Percentiles rank a stretch among this genome's conserved stretches.
Evolutionary conservation across 768 basidiomycete genomes (phyloP).

Genomic region (Suillus weaverae): DNA sequence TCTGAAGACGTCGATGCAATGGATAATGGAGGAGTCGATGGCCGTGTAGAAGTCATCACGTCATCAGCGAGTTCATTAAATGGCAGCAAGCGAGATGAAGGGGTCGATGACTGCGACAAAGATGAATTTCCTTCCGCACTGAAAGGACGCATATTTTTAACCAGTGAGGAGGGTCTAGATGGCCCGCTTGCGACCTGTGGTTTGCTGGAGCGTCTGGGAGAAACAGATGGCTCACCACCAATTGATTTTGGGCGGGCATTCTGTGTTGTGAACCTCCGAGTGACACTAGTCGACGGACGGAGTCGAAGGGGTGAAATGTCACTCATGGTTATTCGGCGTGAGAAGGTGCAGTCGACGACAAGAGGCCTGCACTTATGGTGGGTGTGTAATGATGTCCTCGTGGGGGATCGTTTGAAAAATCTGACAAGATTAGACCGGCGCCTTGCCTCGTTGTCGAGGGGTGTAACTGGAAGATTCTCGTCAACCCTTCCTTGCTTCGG

Average conservation of each 20-base stretch:
- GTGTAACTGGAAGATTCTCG: conserved; percentile 19
- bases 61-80: conserved; percentile 25
- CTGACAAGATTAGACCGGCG: conserved; percentile 37
- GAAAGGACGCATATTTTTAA: conserved; percentile 7
- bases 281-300: conserved; percentile 28
- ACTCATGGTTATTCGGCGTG: conserved; percentile 37
- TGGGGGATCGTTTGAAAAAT: conserved; percentile 39
- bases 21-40: conserved; percentile 31
- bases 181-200: conserved; percentile 19
- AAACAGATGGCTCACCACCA: conserved; percentile 28
- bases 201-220: conserved; percentile 30
- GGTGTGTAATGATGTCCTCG: conserved; percentile 32
- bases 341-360: conserved; percentile 28
- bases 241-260: conserved; percentile 27
- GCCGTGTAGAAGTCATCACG: conserved; percentile 22
- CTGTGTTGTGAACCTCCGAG: conserved; percentile 27
- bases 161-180: conserved; percentile 16
- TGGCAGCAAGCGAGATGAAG: conserved; percentile 24
- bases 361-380: conserved; percentile 31
- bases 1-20: conserved; percentile 27
- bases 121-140: not conserved
- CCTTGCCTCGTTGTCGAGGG: conserved; percentile 25
- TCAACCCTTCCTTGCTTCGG: conserved; percentile 6
- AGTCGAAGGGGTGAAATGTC: conserved; percentile 36
- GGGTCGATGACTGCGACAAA: conserved; percentile 10